phyloP scores from a whole-genome alignment of 1,284 basidiomycete genomes.

The Schizophyllum amplum region DNA sequence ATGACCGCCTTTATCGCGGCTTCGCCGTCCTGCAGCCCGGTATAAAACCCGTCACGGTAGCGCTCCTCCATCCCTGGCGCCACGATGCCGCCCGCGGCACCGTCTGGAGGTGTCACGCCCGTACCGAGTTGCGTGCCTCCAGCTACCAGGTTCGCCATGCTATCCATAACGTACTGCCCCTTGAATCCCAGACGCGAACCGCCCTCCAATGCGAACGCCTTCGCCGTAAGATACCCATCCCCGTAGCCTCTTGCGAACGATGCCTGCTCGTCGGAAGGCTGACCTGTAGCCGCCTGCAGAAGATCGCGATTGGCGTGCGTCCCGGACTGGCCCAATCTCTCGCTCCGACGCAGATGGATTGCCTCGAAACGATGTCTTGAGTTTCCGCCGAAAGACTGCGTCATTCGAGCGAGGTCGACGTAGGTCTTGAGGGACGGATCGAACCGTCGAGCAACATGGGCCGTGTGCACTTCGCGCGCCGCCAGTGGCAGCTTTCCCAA shows the following conservation, averaged over 20 bases:
- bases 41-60: constrained; percentile 39
- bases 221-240: constrained; percentile 57
- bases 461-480: not conserved
- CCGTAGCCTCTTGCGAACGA: constrained; percentile 43
- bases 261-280: constrained; percentile 16
- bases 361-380: constrained; percentile 5
- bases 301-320: not conserved
- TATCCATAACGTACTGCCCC: constrained; percentile 54
- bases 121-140: constrained; percentile 1
- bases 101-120: too few species aligned
- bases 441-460: too few species aligned
- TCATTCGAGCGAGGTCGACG: too few species aligned
- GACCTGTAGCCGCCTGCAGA: constrained; percentile 10
- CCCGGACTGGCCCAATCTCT: not conserved
- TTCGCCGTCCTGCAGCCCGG: constrained; percentile 38
- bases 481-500: not conserved
- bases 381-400: too few species aligned
- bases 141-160: constrained; percentile 29
- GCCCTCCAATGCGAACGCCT: constrained; percentile 47
- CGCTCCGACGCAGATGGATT: constrained; percentile 9
- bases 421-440: too few species aligned
- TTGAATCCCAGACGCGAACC: constrained; percentile 59
- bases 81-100: constrained; percentile 16
- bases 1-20: constrained; percentile 12
- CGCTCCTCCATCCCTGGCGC: constrained; percentile 30